Base-by-base conservation (phyloP, 192 early-diverging fungal genomes). In the Coemansia erecta region DNA sequence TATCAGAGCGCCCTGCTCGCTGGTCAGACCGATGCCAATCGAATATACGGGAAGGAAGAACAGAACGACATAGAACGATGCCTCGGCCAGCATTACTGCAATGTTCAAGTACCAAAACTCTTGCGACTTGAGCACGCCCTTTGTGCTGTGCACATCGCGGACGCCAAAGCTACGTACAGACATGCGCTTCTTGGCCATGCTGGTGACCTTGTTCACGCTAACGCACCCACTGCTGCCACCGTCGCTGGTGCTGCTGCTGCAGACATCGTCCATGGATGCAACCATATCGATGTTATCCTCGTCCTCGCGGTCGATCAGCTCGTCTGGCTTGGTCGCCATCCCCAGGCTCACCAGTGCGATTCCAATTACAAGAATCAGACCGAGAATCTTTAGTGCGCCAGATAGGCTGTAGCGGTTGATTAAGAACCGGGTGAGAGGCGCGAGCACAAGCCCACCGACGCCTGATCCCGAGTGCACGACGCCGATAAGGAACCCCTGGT, bases 1-100 rank as follows among this genome's bases (percentile, higher is more conserved):
- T 26, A 85, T 80, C 64, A 89, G 72, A 18, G 87, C 87, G 14
- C 85, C 87, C 26, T 83, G 68, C 50, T 77, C 68, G 43, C 75
- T 66, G 8, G 84, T 73, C 28, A 88, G 72, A 12, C 85, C 87
- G 47, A 84, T 82, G 60, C 76, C 76, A 60, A 83, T 60, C 11
- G 83, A 78, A 60, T 81, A 86, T 3, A 80, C 80, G 57, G 81
- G 69, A 23, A 70, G 62, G 53, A 72, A 72, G 22, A 74, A 65
- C 11, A 77, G 68, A 55, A 73, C 67, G 24, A 79, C 76, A 33
- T 79, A 79, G 51, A 79, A 79, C 8, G 70, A 70, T 7, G 76
- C 76, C 43, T 79, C 76, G 22, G 76, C 76, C 45, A 79, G 66
- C 76, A 79, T 79, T 56, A 79, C 76, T 0, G 76, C 76, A 13